phyloP scores from a whole-genome alignment of 1,284 basidiomycete species.

The Acaromyces ingoldii region DNA sequence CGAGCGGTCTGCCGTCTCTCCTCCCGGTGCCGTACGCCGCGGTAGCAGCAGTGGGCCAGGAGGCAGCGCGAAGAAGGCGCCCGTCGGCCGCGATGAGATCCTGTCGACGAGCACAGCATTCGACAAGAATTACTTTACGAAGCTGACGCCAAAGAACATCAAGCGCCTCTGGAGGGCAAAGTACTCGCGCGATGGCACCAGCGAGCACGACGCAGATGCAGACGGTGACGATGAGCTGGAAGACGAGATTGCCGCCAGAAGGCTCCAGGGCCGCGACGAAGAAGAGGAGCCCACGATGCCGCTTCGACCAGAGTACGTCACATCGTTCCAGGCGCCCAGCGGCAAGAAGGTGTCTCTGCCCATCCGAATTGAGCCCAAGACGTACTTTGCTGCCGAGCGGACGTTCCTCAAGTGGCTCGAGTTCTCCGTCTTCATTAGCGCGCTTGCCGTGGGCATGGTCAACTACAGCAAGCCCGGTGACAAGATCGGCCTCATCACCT shows the following conservation, averaged over 20 bases:
- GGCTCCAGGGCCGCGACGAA: conserved; percentile 35
- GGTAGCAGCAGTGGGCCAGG: too few species aligned
- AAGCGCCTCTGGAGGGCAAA: conserved; percentile 43
- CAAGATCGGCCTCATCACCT: conserved; percentile 71
- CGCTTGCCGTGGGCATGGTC: conserved; percentile 55
- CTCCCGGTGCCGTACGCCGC: not conserved
- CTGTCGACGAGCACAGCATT: conserved; percentile 43
- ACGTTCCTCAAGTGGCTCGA: conserved; percentile 75
- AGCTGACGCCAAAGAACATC: conserved; percentile 46
- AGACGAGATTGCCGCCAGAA: conserved; percentile 53
- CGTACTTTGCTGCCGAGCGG: conserved; percentile 91
- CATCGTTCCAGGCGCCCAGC: conserved; percentile 72
- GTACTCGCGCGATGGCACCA: conserved; percentile 15
- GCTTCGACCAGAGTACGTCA: conserved; percentile 62
- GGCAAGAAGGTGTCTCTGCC: conserved; percentile 90
- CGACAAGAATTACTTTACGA: conserved; percentile 46
- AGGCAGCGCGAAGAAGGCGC: not conserved
- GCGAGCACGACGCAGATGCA: too few species aligned
- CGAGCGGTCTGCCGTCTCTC: conserved; percentile 4
- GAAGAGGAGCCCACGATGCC: conserved; percentile 57
- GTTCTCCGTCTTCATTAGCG: conserved; percentile 63
- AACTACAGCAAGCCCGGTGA: conserved; percentile 80
- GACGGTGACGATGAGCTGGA: conserved; percentile 31
- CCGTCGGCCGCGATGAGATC: conserved; percentile 34
- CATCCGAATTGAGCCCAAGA: conserved; percentile 92